Base-by-base conservation (phyloP, 2,329 filamentous ascomycete genomes). In the Hymenotorrendiella dingleyae region DNA sequence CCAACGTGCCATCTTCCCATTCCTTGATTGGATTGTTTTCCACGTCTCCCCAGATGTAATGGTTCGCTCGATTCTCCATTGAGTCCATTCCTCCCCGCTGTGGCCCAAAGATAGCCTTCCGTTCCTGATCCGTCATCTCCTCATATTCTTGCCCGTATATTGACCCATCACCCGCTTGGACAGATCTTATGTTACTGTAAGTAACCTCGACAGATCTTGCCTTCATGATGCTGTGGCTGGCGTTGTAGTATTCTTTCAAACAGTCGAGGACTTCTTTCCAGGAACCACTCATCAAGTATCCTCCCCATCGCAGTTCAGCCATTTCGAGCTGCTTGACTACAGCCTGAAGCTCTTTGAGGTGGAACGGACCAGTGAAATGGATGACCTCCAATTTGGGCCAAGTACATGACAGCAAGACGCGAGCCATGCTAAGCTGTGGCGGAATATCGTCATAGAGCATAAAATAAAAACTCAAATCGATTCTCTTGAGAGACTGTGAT, bases 211-310 rank as follows among this genome's bases (percentile, higher is more conserved):
- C n/a, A n/a, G n/a, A n/a, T n/a, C n/a, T n/a, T n/a, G n/a, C n/a
- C n/a, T n/a, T n/a, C n/a, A n/a, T n/a, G n/a, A n/a, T n/a, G n/a
- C n/a, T n/a, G n/a, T n/a, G n/a, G n/a, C n/a, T n/a, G n/a, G n/a
- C n/a, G n/a, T n/a, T n/a, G n/a, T n/a, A n/a, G n/a, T 30, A 16
- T 3, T 16, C 12, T 16, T 12, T 4, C 17, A 34, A 21, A 19
- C 17, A 11, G 11, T 34, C 32, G 11, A 34, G 32, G 17, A 10
- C 16, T 19, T 34, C 32, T 11, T 6, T 19, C 32, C 32, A 34
- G 32, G 32, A 34, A 34, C 32, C 32, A n/a, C 32, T 34, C 32
- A 34, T 34, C 8, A 34, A n/a, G 17, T 21, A 34, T n/a, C 16
- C 17, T 3, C 12, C 11, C 19, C 16, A 34, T 10, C 12, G 11